Conservation (phyloP, 768 basidiomycete genomes). For the Leccinum obscurum region DNA sequence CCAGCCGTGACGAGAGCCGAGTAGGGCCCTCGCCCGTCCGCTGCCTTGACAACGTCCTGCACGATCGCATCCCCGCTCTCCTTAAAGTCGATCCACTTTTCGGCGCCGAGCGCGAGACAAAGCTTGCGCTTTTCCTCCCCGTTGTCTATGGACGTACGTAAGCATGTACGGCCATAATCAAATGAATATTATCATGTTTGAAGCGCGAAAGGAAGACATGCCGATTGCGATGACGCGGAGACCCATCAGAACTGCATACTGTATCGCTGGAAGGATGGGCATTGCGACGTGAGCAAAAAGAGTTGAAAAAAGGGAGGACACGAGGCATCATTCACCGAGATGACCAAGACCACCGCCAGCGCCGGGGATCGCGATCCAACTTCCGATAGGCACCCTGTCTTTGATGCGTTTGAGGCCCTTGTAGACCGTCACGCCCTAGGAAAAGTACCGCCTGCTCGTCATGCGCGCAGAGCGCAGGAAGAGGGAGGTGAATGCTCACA, state of each 20-base stretch:
- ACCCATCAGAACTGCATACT: conserved; percentile 46
- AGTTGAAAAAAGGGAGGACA: neutral
- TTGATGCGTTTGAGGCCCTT: conserved; percentile 42
- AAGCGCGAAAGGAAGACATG: neutral
- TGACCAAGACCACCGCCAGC: conserved; percentile 45
- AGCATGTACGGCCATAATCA: neutral
- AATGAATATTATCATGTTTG: neutral
- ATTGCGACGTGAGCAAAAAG: neutral
- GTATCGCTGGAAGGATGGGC: conserved; percentile 34
- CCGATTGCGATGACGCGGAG: conserved; percentile 47
- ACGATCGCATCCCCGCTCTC: conserved; percentile 39
- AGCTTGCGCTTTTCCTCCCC: conserved; percentile 42
- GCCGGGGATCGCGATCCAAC: conserved; percentile 42
- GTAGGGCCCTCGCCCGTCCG: conserved; percentile 47
- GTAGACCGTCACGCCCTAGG: conserved; percentile 44
- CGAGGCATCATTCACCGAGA: conserved; percentile 26
- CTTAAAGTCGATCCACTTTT: conserved; percentile 49
- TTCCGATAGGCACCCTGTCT: conserved; percentile 32
- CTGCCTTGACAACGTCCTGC: conserved; percentile 36
- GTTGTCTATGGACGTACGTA: conserved; percentile 32
- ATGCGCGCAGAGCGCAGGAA: neutral
- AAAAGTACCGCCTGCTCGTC: neutral
- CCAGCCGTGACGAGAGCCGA: conserved; percentile 30
- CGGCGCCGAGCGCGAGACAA: conserved; percentile 40
- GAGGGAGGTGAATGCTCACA: conserved; percentile 16